Evolutionary conservation across 148 eudicot genomes (phyloP).

Genomic region (Simmondsia chinensis): DNA sequence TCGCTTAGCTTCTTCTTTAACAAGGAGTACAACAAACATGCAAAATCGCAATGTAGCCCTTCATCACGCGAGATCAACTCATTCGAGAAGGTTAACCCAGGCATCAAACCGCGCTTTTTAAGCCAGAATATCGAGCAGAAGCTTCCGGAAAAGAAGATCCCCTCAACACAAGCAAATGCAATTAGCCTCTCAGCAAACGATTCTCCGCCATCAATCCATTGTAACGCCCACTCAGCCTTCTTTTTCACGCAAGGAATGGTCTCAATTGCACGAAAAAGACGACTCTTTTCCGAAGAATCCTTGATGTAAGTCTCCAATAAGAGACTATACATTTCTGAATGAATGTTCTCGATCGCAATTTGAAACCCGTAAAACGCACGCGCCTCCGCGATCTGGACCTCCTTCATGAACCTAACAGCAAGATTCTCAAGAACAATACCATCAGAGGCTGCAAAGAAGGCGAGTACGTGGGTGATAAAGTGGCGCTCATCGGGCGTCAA

Average conservation of each 20-base stretch:
- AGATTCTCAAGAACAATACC: constrained; percentile 72
- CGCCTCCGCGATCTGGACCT: constrained; percentile 66
- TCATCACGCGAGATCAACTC: constrained; percentile 73
- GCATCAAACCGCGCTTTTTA: constrained; percentile 72
- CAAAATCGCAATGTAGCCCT: constrained; percentile 74
- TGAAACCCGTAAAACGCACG: constrained; percentile 80
- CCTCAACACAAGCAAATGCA: constrained; percentile 71
- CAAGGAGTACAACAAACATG: constrained; percentile 44
- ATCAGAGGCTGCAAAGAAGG: constrained; percentile 83
- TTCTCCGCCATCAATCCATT: constrained; percentile 57
- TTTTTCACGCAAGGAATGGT: constrained; percentile 50
- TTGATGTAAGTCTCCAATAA: constrained; percentile 52
- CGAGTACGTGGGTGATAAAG: constrained; percentile 79
- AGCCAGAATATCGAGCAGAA: constrained; percentile 76
- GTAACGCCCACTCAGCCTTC: constrained; percentile 69
- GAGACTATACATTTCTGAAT: constrained; percentile 68
- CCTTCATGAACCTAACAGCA: constrained; percentile 64
- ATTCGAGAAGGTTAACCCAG: constrained; percentile 64
- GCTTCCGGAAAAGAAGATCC: constrained; percentile 65
- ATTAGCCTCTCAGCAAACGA: constrained; percentile 52
- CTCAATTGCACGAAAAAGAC: constrained; percentile 55
- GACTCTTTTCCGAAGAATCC: constrained; percentile 33
- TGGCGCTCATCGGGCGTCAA: constrained; percentile 54
- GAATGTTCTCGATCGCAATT: constrained; percentile 74
- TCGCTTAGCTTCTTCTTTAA: constrained; percentile 41